Conservation (phyloP, 768 basidiomycete species). For the Holtermanniella nyarrowii region DNA sequence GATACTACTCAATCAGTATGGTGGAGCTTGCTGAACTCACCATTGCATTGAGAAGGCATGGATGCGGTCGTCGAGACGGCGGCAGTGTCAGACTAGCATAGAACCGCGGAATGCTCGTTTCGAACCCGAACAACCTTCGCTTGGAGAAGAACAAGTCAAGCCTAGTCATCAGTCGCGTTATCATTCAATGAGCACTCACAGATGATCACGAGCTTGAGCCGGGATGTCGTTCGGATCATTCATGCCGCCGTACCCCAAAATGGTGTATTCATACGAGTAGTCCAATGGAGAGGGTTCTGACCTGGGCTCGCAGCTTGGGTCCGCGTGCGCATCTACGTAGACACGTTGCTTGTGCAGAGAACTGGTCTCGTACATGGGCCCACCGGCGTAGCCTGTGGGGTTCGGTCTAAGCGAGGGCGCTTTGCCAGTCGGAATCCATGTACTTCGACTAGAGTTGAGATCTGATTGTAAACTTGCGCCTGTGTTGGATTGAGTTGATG, state of each 20-base stretch:
- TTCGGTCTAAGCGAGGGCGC: background rate
- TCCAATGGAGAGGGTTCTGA: too few species aligned
- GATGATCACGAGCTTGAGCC: constrained; percentile 22
- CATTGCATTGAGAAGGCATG: constrained; percentile 31
- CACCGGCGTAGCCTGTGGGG: background rate
- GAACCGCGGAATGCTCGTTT: constrained; percentile 31
- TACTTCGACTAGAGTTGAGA: too few species aligned
- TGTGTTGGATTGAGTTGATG: too few species aligned
- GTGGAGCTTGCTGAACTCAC: background rate
- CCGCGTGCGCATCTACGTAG: too few species aligned
- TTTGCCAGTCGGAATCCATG: too few species aligned
- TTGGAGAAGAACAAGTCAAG: constrained; percentile 30
- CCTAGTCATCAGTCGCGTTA: constrained; percentile 13
- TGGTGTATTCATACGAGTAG: too few species aligned
- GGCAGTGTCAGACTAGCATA: constrained; percentile 28
- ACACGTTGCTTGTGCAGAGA: background rate
- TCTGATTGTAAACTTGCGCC: too few species aligned
- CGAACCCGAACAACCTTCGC: constrained; percentile 22
- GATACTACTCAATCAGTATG: constrained; percentile 5
- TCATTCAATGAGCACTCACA: constrained; percentile 14
- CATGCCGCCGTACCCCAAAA: constrained; percentile 11
- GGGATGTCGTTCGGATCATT: constrained; percentile 22
- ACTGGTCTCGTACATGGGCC: background rate
- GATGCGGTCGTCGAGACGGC: constrained; percentile 26
- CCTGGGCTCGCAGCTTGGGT: too few species aligned